phyloP scores from a whole-genome alignment of 768 basidiomycete species.

The Xanthoconium stramineum region DNA sequence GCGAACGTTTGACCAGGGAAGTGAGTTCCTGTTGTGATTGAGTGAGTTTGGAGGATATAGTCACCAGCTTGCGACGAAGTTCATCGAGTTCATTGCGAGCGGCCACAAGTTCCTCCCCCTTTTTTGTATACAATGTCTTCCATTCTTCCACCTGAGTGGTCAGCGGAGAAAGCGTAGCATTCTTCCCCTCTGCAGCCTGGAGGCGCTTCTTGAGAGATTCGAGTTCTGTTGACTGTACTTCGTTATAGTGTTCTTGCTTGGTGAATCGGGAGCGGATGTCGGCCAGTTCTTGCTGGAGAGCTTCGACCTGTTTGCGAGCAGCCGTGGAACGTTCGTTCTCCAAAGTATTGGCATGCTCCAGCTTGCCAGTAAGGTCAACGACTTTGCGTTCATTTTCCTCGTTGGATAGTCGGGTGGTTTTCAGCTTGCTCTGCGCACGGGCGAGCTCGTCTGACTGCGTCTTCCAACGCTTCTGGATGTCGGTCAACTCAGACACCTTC shows the following conservation, averaged over 20 bases:
- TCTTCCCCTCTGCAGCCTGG: neutral
- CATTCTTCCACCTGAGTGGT: neutral
- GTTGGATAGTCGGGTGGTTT: neutral
- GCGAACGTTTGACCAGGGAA: no score
- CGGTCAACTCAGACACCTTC: neutral
- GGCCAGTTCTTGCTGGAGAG: neutral
- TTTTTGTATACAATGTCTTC: neutral
- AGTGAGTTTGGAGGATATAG: neutral
- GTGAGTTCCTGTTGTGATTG: neutral
- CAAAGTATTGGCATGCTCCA: neutral
- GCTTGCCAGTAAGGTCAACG: neutral
- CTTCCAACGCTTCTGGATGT: neutral
- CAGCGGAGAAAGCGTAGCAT: neutral
- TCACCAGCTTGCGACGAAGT: neutral
- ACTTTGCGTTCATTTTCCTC: neutral
- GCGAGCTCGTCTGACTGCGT: neutral
- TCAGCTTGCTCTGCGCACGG: neutral
- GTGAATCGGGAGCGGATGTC: neutral
- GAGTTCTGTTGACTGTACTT: neutral
- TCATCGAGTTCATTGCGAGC: neutral
- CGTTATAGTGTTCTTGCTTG: neutral
- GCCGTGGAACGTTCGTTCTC: neutral
- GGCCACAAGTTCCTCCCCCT: neutral
- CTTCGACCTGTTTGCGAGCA: neutral
- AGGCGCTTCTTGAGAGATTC: neutral